Percentiles rank a stretch among this genome's conserved stretches.
phyloP scores from a whole-genome alignment of 768 basidiomycete species.

The Termitomyces sp. region DNA sequence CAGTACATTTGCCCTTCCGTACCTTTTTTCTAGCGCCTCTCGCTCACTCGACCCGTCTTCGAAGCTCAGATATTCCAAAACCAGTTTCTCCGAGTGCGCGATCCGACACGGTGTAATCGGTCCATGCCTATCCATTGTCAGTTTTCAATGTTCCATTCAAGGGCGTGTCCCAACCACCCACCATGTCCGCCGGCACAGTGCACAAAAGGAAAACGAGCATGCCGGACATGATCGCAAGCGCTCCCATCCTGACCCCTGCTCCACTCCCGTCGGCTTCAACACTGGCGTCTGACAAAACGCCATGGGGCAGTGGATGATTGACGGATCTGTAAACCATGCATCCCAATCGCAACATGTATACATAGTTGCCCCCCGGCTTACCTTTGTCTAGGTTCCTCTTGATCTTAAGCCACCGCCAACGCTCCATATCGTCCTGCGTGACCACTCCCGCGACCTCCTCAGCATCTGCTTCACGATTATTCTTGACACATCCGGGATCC shows the following conservation, averaged over 20 bases:
- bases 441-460: constrained; percentile 75
- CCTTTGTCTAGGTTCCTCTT: constrained; percentile 74
- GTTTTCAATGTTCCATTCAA: constrained; percentile 5
- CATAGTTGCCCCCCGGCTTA: constrained; percentile 21
- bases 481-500: constrained; percentile 75
- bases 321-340: constrained; percentile 51
- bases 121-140: constrained; percentile 63
- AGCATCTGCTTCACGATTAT: constrained; percentile 52
- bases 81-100: constrained; percentile 59
- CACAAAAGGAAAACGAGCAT: constrained; percentile 81
- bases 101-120: constrained; percentile 69
- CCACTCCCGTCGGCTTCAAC: constrained; percentile 44
- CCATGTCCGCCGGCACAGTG: constrained; percentile 81
- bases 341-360: neutral
- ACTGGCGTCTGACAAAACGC: constrained; percentile 80
- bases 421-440: constrained; percentile 54
- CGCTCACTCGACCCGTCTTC: constrained; percentile 50
- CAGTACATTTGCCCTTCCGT: constrained; percentile 58
- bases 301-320: constrained; percentile 79
- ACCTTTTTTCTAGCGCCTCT: constrained; percentile 52
- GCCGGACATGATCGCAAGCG: constrained; percentile 65
- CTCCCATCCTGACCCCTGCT: constrained; percentile 67
- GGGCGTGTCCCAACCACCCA: constrained; percentile 23
- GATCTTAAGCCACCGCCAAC: constrained; percentile 78
- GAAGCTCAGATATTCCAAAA: constrained; percentile 62